Base-by-base conservation (phyloP, 331 rosid species). In the Stylosanthes scabra region DNA sequence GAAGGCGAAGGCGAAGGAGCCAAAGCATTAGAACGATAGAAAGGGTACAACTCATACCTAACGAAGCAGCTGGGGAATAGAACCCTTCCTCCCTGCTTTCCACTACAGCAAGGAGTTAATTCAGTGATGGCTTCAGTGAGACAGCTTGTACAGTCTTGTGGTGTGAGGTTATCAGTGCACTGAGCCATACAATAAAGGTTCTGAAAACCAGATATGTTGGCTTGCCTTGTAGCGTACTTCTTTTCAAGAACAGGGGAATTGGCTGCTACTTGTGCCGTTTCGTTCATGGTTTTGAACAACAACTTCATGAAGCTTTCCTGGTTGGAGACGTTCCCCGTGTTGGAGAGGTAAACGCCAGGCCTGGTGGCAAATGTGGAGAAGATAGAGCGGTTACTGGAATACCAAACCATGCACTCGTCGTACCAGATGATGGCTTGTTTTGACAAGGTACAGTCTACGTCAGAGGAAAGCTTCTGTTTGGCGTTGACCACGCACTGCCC, bases 401-500 rank as follows among this genome's bases (percentile, higher is more conserved):
- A 89, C 2, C 88, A 75, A 2, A 88, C 13, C 78, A 65, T 52
- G 74, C 90, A 88, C 15, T 81, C 78, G 1, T 85, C 93, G 63
- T 74, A 83, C 90, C 87, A 88, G 6, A 79, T 63, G 1, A 78
- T 50, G 0, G 78, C 84, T 15, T 29, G 25, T 25, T 54, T 74
- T 11, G 82, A 64, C 2, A 40, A n/a, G 2, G 77, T 64, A 49
- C 90, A 88, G 1, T 4, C 8, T 2, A 40, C 5, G 16, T 4
- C 15, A 0, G 29, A 31, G 42, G 70, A 14, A 8, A 11, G 7
- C 7, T 40, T 54, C 8, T 57, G 11, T 57, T 44, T 62, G 25
- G 58, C 58, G 58, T 52, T 52, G 6, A 52, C 6, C 58, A 59
- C 63, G 63, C 63, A 9, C 13, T 28, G 15, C 2, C 41, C 41